Evolutionary conservation across 169 alveolate species (phyloP).

Genomic region (Plasmodium malariae): DNA sequence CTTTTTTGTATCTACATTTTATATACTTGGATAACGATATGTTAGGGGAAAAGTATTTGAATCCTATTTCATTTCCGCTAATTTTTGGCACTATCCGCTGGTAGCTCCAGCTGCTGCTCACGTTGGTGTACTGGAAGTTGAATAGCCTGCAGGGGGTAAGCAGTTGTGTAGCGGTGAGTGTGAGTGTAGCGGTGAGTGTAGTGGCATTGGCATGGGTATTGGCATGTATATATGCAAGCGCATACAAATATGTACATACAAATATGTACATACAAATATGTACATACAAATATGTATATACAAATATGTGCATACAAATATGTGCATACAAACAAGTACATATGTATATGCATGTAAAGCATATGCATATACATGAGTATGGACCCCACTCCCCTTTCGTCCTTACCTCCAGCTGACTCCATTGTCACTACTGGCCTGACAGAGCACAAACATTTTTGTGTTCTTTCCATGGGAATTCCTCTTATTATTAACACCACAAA

Average conservation of each 20-base stretch:
- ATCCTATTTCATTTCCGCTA: slow-evolving; percentile 58
- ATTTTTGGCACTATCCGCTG: slow-evolving; percentile 16
- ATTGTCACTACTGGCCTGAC: slow-evolving; percentile 26
- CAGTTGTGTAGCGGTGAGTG: too few relatives aligned
- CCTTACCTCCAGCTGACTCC: slow-evolving; percentile 45
- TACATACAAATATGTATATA: background rate
- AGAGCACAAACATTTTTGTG: background rate
- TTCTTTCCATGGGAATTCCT: background rate
- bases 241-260: background rate
- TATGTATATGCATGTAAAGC: too few relatives aligned
- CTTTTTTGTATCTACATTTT: slow-evolving; percentile 16
- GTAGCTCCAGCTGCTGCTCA: background rate
- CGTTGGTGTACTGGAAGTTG: background rate
- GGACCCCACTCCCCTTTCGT: background rate
- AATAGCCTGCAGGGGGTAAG: background rate
- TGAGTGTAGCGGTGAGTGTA: too few relatives aligned
- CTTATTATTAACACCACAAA: slow-evolving; percentile 35
- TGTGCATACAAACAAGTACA: background rate
- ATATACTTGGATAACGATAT: background rate
- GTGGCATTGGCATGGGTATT: too few relatives aligned
- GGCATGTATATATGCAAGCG: background rate
- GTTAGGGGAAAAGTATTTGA: background rate
- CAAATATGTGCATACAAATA: background rate
- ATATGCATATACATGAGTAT: background rate
- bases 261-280: background rate